Percentiles rank a stretch among this genome's conserved stretches.
Conservation (phyloP, 345 rosid species). For the Boechera retrofracta region DNA sequence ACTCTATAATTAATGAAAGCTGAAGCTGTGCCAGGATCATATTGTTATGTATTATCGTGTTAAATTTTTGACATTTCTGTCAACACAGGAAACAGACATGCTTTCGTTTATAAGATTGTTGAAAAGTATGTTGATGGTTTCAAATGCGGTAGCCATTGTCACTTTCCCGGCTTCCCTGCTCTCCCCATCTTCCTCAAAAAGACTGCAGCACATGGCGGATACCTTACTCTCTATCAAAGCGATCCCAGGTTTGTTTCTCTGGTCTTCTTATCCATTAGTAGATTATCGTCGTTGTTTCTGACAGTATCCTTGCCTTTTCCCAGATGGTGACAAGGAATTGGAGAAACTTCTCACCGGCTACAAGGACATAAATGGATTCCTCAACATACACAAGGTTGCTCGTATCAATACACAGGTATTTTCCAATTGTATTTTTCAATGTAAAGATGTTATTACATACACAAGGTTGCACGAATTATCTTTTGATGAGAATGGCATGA, state of each 20-base stretch:
- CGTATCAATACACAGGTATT: conserved; percentile 87
- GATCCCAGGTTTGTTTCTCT: conserved; percentile 61
- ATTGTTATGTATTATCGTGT: not conserved
- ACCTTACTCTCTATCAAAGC: conserved; percentile 86
- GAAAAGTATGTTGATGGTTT: conserved; percentile 72
- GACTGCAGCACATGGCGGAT: conserved; percentile 94
- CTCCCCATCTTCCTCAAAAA: conserved; percentile 66
- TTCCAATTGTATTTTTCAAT: not conserved
- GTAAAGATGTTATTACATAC: not conserved
- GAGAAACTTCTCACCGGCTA: conserved; percentile 84
- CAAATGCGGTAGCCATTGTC: conserved; percentile 81
- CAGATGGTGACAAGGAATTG: conserved; percentile 86
- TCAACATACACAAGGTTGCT: conserved; percentile 80
- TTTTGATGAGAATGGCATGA: conserved; percentile 22
- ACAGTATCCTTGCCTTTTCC: conserved; percentile 8
- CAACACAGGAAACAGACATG: conserved; percentile 79
- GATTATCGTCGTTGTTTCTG: not conserved
- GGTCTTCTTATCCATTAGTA: conserved; percentile 20
- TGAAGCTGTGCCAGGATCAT: conserved; percentile 6
- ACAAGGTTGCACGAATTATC: not conserved
- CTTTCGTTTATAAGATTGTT: conserved; percentile 80
- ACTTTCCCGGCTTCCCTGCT: conserved; percentile 80
- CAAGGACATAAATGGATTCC: conserved; percentile 93
- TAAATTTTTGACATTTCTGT: not conserved
- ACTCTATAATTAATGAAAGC: not conserved